These are phyloP conservation scores for Pisolithus orientalis DNA, from an alignment of 768 basidiomycete genomes.

Conservation along the genomic window DNA sequence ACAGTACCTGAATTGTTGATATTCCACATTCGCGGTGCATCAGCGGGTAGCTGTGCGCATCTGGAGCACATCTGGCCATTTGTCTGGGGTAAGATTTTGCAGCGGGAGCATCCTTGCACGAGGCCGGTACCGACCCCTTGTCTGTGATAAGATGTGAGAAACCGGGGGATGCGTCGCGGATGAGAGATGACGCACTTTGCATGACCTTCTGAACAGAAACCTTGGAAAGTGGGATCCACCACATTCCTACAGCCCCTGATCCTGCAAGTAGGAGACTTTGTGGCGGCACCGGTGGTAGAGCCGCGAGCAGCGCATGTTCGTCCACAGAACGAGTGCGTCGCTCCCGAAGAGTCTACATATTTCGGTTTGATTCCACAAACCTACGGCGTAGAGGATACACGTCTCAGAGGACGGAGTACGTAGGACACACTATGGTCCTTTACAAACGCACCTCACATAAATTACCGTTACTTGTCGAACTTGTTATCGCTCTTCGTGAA, in stretches of 20 bases:
- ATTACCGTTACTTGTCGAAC: conserved; percentile 8
- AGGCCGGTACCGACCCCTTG: conserved; percentile 46
- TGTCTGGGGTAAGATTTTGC: conserved; percentile 40
- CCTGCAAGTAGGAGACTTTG: conserved; percentile 36
- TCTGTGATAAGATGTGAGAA: conserved; percentile 25
- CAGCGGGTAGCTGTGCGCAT: conserved; percentile 42
- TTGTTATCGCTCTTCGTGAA: conserved; percentile 7
- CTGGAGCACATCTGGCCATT: conserved; percentile 42
- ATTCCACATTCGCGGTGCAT: conserved; percentile 42
- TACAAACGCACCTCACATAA: conserved; percentile 21
- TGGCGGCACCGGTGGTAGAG: conserved; percentile 24
- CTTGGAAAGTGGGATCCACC: conserved; percentile 42
- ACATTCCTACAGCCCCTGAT: conserved; percentile 48
- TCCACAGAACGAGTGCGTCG: conserved; percentile 54
- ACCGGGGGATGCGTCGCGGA: conserved; percentile 2
- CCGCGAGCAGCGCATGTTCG: conserved; percentile 48
- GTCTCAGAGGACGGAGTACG: conserved; percentile 7
- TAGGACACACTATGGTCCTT: conserved; percentile 10
- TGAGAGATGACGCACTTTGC: conserved; percentile 38
- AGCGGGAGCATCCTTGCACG: conserved; percentile 44
- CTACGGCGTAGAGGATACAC: conserved; percentile 23
- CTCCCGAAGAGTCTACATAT: conserved; percentile 52
- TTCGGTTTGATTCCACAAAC: conserved; percentile 56
- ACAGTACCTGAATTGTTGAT: conserved; percentile 38
- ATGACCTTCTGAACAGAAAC: conserved; percentile 56